Evolutionary conservation across 768 basidiomycete species (phyloP).

Genomic region (Mycena haematopus): DNA sequence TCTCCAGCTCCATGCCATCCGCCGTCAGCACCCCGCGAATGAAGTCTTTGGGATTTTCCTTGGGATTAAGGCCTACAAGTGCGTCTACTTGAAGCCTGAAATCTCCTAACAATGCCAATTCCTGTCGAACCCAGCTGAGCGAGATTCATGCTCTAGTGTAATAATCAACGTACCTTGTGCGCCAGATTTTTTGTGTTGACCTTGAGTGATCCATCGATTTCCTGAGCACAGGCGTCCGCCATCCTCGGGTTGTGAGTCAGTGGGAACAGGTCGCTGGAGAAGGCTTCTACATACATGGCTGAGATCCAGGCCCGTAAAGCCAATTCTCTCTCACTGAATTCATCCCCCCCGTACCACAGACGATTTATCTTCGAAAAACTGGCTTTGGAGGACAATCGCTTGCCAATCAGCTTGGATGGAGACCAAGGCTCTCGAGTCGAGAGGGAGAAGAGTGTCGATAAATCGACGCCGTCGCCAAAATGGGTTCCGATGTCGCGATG

Average conservation of each 20-base stretch:
- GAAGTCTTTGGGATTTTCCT: slow-evolving; percentile 43
- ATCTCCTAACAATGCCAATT: slow-evolving; percentile 38
- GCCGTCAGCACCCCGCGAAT: slow-evolving; percentile 29
- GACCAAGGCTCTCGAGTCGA: slow-evolving; percentile 11
- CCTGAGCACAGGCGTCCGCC: slow-evolving; percentile 3
- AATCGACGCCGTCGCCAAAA: slow-evolving; percentile 2
- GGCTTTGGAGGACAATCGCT: not conserved
- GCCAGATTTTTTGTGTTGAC: slow-evolving; percentile 34
- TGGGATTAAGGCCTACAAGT: slow-evolving; percentile 42
- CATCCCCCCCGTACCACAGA: slow-evolving; percentile 16
- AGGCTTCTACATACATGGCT: slow-evolving; percentile 8
- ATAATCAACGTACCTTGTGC: slow-evolving; percentile 29
- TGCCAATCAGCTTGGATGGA: slow-evolving; percentile 15
- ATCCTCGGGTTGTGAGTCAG: slow-evolving; percentile 2
- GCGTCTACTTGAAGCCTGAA: slow-evolving; percentile 41
- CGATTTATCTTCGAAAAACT: slow-evolving; percentile 1
- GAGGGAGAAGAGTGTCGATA: slow-evolving; percentile 14
- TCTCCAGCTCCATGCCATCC: slow-evolving; percentile 42
- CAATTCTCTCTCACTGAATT: not conserved
- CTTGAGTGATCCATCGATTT: slow-evolving; percentile 10
- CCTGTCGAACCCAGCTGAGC: slow-evolving; percentile 31
- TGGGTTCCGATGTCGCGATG: slow-evolving; percentile 9
- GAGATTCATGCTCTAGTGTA: not conserved
- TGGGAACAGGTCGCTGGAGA: not conserved
- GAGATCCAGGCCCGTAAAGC: slow-evolving; percentile 16